Base-by-base conservation (phyloP, 208 protist species). In the Angomonas ambiguus region DNA sequence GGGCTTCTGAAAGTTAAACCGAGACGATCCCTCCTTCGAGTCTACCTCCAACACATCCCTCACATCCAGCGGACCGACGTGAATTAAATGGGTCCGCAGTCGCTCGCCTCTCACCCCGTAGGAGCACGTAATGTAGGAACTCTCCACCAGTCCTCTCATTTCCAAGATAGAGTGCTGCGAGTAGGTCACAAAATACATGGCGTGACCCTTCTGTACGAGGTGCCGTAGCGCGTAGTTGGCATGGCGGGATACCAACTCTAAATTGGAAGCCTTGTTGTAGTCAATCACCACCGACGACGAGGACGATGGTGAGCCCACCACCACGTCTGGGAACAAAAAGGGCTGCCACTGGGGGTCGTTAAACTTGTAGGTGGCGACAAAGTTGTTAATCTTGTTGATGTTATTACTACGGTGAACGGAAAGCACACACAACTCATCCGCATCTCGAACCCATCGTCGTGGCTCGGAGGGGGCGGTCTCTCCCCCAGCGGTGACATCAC, bases 331-430 rank as follows among this genome's bases (percentile, higher is more conserved):
- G 58, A 92, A 65, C 33, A 95, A 75, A n/a, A 95, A 56, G 30
- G 86, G 79, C 28, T 74, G 67, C 87, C 90, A 95, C 60, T 92
- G 84, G 24, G 86, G 87, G 62, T 95, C 86, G 45, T 84, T 71
- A 59, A 93, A 86, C 71, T 93, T 95, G 74, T 95, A 95, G n/a
- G 84, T 92, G 10, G 81, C 87, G 11, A 93, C 69, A 70, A 93
- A 95, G 28, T 74, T 77, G 74, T 90, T 92, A 30, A 95, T 79
- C 28, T 66, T 69, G 63, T 90, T 91, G 24, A 93, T 77, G 72
- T 87, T 88, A 56, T 72, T 88, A 72, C 84, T 90, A 27, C 90
- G 87, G 22, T 65, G 85, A 6, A 93, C 69, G 4, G 74, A 74
- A 10, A 81, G 80, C 38, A 95, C 80, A 71, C 90, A 95, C 31